Conservation (phyloP, 1,139 yeast species). For the Blastobotrys petasosporus region DNA sequence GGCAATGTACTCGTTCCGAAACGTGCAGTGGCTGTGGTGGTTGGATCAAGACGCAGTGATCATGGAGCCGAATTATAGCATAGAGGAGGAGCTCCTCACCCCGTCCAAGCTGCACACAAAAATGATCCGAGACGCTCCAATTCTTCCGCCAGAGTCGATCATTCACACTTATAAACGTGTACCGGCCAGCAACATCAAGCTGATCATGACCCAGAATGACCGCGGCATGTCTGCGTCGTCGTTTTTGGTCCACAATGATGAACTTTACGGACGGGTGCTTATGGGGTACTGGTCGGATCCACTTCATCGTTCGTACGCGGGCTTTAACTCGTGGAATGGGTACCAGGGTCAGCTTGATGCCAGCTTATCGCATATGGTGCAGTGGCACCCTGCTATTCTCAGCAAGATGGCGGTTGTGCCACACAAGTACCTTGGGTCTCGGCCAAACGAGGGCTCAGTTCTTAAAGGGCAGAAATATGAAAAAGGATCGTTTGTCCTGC, state of each 20-base stretch:
- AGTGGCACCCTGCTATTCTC: slow-evolving; percentile 85
- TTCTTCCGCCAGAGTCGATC: slow-evolving; percentile 44
- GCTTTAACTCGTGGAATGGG: slow-evolving; percentile 55
- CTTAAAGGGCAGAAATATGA: slow-evolving; percentile 22
- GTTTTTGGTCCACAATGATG: slow-evolving; percentile 59
- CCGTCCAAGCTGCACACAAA: slow-evolving; percentile 54
- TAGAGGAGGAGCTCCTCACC: slow-evolving; percentile 40
- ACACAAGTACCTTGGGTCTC: slow-evolving; percentile 24
- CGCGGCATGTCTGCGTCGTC: slow-evolving; percentile 61
- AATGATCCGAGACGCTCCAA: slow-evolving; percentile 61
- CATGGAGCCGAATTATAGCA: slow-evolving; percentile 57
- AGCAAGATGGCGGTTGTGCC: slow-evolving; percentile 66
- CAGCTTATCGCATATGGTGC: slow-evolving; percentile 69
- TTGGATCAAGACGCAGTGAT: slow-evolving; percentile 72
- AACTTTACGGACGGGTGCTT: slow-evolving; percentile 52
- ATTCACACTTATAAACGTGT: slow-evolving; percentile 67
- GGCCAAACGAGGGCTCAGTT: slow-evolving; percentile 23
- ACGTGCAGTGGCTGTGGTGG: slow-evolving; percentile 83
- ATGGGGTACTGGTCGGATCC: slow-evolving; percentile 68
- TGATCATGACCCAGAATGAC: slow-evolving; percentile 62
- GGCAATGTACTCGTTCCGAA: slow-evolving; percentile 86
- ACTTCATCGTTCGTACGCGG: slow-evolving; percentile 56
- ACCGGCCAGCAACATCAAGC: slow-evolving; percentile 47
- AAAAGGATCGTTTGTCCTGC: slow-evolving; percentile 24
- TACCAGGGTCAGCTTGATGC: slow-evolving; percentile 36